These are phyloP conservation scores for Aquilaria malaccensis DNA, from an alignment of 345 rosid genomes.

Conservation along the genomic window DNA sequence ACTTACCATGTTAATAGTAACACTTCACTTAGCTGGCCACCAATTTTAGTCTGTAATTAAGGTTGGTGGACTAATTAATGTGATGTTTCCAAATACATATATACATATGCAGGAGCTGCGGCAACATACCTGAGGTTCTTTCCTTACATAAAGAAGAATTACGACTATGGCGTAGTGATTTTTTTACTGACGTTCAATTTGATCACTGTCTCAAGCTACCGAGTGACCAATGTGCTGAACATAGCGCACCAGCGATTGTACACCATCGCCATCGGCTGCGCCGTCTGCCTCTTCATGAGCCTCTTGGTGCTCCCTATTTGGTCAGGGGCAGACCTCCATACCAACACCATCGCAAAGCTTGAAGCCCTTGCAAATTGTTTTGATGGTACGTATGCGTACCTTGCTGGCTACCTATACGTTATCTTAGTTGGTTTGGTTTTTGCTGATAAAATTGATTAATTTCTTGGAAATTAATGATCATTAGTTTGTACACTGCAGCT, in stretches of 20 bases:
- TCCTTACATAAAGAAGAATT: conserved; percentile 77
- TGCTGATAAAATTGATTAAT: too few relatives aligned
- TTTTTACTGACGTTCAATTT: conserved; percentile 80
- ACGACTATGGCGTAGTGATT: conserved; percentile 83
- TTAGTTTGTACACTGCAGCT: conserved; percentile 27
- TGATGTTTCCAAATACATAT: background rate
- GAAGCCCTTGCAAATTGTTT: conserved; percentile 69
- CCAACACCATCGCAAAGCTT: conserved; percentile 56
- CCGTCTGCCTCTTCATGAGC: conserved; percentile 66
- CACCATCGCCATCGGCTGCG: conserved; percentile 75
- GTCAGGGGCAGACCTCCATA: conserved; percentile 90
- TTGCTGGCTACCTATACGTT: background rate
- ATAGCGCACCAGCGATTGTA: conserved; percentile 61
- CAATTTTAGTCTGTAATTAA: too few relatives aligned
- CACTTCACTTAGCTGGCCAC: too few relatives aligned
- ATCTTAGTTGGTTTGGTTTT: too few relatives aligned
- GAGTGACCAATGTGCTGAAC: conserved; percentile 45
- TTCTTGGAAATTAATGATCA: too few relatives aligned
- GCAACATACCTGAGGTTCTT: conserved; percentile 76
- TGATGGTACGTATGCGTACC: conserved; percentile 38
- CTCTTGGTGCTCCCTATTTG: conserved; percentile 68
- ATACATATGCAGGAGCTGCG: conserved; percentile 40
- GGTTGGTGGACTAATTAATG: too few relatives aligned
- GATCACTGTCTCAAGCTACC: conserved; percentile 77
- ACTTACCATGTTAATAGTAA: too few relatives aligned